phyloP scores from a whole-genome alignment of 1,284 basidiomycete species.

The Microbotryomycetes sp. region DNA sequence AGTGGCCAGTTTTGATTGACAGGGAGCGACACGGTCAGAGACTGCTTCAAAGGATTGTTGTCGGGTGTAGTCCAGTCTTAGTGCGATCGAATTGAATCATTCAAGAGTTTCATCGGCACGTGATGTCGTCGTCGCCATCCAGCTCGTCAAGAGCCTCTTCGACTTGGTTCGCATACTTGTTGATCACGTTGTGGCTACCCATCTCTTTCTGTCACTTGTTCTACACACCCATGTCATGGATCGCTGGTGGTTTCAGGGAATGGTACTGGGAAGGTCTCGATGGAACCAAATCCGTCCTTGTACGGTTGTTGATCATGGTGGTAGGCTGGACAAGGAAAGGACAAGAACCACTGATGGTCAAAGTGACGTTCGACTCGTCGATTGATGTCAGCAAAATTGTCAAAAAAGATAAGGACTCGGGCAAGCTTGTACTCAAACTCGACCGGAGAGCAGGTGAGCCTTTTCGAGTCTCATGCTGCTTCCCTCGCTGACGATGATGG shows the following conservation, averaged over 20 bases:
- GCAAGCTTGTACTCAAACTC: conserved; percentile 51
- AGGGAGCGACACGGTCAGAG: too few relatives aligned
- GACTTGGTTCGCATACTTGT: background rate
- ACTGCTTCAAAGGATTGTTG: too few relatives aligned
- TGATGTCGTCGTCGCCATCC: too few relatives aligned
- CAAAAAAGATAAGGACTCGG: conserved; percentile 55
- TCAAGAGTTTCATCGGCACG: too few relatives aligned
- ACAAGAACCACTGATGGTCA: conserved; percentile 57
- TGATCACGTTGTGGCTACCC: background rate
- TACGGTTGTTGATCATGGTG: conserved; percentile 59
- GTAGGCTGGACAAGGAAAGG: background rate
- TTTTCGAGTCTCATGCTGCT: background rate
- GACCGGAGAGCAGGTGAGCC: conserved; percentile 53
- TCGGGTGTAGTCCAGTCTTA: too few relatives aligned
- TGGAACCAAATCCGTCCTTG: conserved; percentile 77
- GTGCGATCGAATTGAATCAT: too few relatives aligned
- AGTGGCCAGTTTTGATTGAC: too few relatives aligned
- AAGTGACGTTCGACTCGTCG: conserved; percentile 53
- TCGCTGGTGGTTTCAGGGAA: conserved; percentile 8
- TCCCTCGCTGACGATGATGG: background rate
- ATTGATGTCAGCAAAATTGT: conserved; percentile 44
- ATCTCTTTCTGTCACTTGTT: background rate
- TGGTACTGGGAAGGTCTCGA: conserved; percentile 63
- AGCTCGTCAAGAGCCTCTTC: too few relatives aligned
- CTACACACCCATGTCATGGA: background rate